Conservation (phyloP, 306 rosid species). For the Citrullus amarus region DNA sequence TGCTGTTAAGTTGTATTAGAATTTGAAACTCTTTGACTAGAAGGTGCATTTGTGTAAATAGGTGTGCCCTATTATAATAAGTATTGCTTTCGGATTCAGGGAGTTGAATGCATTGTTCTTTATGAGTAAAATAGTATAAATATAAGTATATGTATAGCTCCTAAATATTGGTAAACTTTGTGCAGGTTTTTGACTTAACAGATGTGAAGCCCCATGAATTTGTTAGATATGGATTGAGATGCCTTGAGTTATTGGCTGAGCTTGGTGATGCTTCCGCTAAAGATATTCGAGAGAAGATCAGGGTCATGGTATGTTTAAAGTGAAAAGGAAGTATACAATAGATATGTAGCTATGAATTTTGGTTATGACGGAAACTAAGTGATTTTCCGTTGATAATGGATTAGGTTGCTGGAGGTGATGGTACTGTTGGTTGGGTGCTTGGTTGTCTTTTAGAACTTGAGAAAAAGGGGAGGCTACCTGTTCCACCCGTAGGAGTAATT, state of each 20-base stretch:
- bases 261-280: constrained; percentile 71
- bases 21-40: no score
- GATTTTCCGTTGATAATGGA: constrained; percentile 25
- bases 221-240: constrained; percentile 69
- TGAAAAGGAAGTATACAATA: not conserved
- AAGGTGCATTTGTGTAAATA: not conserved
- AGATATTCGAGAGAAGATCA: constrained; percentile 63
- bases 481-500: constrained; percentile 81
- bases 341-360: not conserved
- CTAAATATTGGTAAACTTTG: not conserved
- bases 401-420: constrained; percentile 99
- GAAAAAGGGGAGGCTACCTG: constrained; percentile 35
- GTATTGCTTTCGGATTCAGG: not conserved
- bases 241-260: constrained; percentile 58
- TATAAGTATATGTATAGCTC: not conserved
- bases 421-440: constrained; percentile 96
- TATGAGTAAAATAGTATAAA: not conserved
- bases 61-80: not conserved
- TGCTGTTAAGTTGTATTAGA: not conserved
- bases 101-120: not conserved
- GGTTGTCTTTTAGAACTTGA: constrained; percentile 73
- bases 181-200: constrained; percentile 71
- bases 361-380: not conserved
- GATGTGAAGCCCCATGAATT: constrained; percentile 96
- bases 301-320: constrained; percentile 65